Conservation (phyloP, 768 basidiomycete genomes). For the Kwoniella bestiolae region DNA sequence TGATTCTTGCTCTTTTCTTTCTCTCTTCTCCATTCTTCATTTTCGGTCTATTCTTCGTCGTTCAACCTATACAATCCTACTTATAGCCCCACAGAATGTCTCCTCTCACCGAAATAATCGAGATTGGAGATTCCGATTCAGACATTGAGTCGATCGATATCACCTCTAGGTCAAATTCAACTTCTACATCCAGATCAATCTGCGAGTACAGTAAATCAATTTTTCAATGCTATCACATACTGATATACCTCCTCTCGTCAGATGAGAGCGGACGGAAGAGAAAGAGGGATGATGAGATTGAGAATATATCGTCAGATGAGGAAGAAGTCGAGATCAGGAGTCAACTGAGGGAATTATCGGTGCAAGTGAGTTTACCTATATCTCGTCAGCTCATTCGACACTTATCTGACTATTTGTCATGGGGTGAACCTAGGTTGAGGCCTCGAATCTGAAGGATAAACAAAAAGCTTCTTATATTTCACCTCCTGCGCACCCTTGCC, state of each 20-base stretch:
- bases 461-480: background rate
- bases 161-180: background rate
- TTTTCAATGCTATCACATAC: no score
- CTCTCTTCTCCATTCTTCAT: background rate
- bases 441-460: background rate
- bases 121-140: background rate
- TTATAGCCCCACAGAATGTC: background rate
- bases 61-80: no score
- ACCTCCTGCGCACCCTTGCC: background rate
- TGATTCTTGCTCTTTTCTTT: no score
- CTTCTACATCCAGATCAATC: background rate
- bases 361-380: background rate
- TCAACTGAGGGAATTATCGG: background rate
- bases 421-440: background rate
- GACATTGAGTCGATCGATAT: background rate
- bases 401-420: no score
- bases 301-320: background rate
- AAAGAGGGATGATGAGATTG: background rate
- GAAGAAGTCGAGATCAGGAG: background rate
- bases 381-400: slow-evolving; percentile 16
- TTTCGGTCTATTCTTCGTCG: background rate
- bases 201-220: no score
- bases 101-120: background rate
- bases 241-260: no score
- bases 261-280: background rate